Evolutionary conservation across 768 basidiomycete species (phyloP).

Genomic region (Pisolithus orientalis): DNA sequence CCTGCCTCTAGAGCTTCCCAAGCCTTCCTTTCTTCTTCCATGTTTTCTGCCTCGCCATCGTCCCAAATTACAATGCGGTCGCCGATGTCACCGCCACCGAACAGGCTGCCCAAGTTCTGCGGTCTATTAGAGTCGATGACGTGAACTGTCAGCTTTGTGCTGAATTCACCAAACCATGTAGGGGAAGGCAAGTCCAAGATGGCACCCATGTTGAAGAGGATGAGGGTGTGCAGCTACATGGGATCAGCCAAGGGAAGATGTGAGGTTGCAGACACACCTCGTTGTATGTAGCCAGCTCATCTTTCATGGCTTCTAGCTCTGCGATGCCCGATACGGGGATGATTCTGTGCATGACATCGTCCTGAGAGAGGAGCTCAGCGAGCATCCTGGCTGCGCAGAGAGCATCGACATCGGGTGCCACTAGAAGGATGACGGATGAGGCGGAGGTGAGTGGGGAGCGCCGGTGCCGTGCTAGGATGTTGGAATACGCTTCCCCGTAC

Average conservation of each 20-base stretch:
- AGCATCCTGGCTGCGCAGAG: constrained; percentile 89
- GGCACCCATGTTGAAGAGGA: constrained; percentile 89
- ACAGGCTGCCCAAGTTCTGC: constrained; percentile 81
- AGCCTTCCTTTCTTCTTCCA: constrained; percentile 68
- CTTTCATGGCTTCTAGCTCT: constrained; percentile 60
- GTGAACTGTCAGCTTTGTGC: constrained; percentile 63
- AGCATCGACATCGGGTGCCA: constrained; percentile 88
- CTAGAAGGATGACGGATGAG: constrained; percentile 79
- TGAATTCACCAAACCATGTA: constrained; percentile 74
- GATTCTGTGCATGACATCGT: constrained; percentile 87
- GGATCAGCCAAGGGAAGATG: constrained; percentile 1
- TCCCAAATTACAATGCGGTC: constrained; percentile 89
- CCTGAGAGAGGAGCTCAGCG: constrained; percentile 82
- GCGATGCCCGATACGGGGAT: constrained; percentile 84
- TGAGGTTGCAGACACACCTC: constrained; percentile 44
- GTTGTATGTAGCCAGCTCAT: constrained; percentile 56
- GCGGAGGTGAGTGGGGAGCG: constrained; percentile 72
- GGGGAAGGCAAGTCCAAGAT: constrained; percentile 74
- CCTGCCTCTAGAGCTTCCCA: constrained; percentile 81
- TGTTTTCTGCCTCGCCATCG: constrained; percentile 70
- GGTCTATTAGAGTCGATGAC: constrained; percentile 94
- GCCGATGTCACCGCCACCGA: constrained; percentile 58
- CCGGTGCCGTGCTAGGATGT: constrained; percentile 65
- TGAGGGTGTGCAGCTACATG: constrained; percentile 74
- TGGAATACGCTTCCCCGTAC: constrained; percentile 67